Conservation (phyloP, 2,329 filamentous ascomycete species). For the Xylariaceae sp. region DNA sequence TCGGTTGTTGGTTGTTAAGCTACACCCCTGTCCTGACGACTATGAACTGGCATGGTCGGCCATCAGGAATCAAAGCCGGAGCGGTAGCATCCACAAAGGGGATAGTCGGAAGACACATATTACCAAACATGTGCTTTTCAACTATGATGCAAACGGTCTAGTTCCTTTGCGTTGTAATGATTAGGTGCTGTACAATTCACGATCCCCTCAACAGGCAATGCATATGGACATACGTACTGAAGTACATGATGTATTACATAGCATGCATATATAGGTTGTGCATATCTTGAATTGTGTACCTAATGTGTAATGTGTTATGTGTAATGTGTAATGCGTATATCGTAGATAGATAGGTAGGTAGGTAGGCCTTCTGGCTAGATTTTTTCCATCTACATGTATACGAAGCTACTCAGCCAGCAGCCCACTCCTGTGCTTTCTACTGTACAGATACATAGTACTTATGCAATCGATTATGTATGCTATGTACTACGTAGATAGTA, state of each 20-base stretch:
- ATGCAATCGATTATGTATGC: no score
- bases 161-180: background rate
- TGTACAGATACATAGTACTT: no score
- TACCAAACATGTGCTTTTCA: constrained; percentile 9
- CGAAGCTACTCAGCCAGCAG: no score
- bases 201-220: background rate
- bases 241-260: no score
- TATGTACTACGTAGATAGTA: no score
- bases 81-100: constrained; percentile 14
- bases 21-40: constrained; percentile 11
- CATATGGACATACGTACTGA: background rate
- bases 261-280: no score
- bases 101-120: constrained; percentile 19
- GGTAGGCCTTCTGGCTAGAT: background rate
- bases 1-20: constrained; percentile 8
- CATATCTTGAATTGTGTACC: no score
- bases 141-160: background rate
- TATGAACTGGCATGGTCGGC: constrained; percentile 10
- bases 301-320: no score
- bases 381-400: no score
- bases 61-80: constrained; percentile 26
- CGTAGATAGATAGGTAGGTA: background rate
- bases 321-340: background rate
- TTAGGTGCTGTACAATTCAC: background rate
- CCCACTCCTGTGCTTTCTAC: no score